Conservation (phyloP, 1,284 basidiomycete species). For the Somion occarium region DNA sequence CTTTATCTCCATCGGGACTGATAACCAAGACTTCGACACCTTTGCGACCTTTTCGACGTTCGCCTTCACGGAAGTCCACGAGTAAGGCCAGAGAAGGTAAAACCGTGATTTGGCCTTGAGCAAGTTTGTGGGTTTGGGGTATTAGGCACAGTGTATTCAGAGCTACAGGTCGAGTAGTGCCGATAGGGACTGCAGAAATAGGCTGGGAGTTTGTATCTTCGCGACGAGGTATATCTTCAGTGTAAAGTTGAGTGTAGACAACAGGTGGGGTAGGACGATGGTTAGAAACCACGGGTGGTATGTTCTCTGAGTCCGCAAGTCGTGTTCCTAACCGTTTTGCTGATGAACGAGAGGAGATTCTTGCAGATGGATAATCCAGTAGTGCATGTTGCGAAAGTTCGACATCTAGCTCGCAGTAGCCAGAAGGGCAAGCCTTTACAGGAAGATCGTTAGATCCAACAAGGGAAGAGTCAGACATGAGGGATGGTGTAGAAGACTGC, state of each 20-base stretch:
- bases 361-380: no score
- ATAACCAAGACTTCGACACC: slow-evolving; percentile 45
- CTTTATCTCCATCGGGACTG: slow-evolving; percentile 32
- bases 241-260: neutral
- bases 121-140: slow-evolving; percentile 43
- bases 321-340: no score
- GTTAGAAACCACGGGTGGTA: no score
- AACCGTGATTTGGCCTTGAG: slow-evolving; percentile 43
- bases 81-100: slow-evolving; percentile 44
- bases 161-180: slow-evolving; percentile 21
- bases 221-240: neutral
- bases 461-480: no score
- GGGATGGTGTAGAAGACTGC: no score
- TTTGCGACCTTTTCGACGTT: slow-evolving; percentile 40
- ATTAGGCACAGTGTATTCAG: slow-evolving; percentile 35
- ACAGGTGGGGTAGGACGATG: no score
- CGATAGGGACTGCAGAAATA: slow-evolving; percentile 2
- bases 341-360: no score
- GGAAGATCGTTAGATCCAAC: no score
- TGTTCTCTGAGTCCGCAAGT: no score
- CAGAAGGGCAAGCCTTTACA: no score
- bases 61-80: slow-evolving; percentile 51
- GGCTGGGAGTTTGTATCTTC: neutral
- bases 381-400: no score
- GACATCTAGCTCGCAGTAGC: no score